Evolutionary conservation across 768 basidiomycete species (phyloP), one percentile per base, ranked within the genome.

Genomic region (Tylopilus balloui): DNA sequence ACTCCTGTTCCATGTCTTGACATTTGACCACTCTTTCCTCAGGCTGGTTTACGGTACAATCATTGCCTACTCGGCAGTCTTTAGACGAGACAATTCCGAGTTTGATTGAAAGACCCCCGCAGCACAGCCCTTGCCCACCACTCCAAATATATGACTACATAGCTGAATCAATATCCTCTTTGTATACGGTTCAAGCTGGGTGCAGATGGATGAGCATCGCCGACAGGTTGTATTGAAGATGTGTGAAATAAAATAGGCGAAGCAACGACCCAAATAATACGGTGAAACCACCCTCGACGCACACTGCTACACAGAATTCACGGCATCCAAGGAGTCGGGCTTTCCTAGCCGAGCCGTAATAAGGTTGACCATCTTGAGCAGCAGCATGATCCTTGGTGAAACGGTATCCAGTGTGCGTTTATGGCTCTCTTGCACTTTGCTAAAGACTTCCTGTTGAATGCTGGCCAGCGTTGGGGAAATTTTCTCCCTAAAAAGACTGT

Each of bases 21-120:
- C 13, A 10, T 25, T 23, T 13, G 34, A 45, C 17, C 35, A 11
- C 32, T 51, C 21, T 14, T 43, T 37, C 27, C 40, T 19, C 51
- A 88, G 86, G 38, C 71, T 90, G 59, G 90, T 96, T 2, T 95
- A 95, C 66, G 87, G 86, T 4, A 96, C 93, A 15, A 95, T 96
- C 59, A 51, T 92, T 55, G 85, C 88, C 6, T 96, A 96, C 61
- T 79, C 88, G 11, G 84, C 88, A 24, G 85, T 83, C 20, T 92
- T 93, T 68, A 85, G 70, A 54, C 82, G 88, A 64, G 88, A 88
- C 40, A 77, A 83, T 27, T 85, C 86, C n/a, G 91, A 92, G 50
- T 91, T 80, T 56, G 88, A 88, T 56, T 88, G 43, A 61, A 23
- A 24, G 42, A 40, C 12, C 15, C 12, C 39, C 34, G 21, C 27